phyloP scores from a whole-genome alignment of 805 yeast species.

The Saturnispora halmiae region DNA sequence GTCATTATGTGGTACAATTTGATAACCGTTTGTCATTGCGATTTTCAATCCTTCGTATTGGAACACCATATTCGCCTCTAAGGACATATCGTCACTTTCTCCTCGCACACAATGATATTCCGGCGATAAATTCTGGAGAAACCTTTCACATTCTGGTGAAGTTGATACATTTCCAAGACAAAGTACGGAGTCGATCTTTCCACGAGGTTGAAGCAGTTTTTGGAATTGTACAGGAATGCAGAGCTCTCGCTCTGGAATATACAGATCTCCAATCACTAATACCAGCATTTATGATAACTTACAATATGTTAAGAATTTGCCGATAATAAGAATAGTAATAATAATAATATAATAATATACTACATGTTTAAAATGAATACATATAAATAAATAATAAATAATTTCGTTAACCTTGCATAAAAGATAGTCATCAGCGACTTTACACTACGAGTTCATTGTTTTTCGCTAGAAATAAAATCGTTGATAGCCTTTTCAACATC shows the following conservation, averaged over 20 bases:
- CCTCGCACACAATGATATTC: constrained; percentile 74
- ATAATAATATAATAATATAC: constrained; percentile 5
- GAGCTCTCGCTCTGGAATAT: constrained; percentile 77
- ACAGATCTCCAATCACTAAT: constrained; percentile 81
- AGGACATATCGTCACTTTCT: constrained; percentile 45
- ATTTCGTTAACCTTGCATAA: not conserved
- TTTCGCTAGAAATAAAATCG: constrained; percentile 21
- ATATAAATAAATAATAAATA: not conserved
- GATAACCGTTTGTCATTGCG: constrained; percentile 80
- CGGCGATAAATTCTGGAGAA: constrained; percentile 59
- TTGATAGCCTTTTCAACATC: constrained; percentile 29
- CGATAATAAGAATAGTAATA: too few species aligned
- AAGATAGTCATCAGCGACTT: not conserved
- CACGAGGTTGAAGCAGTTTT: constrained; percentile 65
- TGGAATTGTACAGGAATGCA: constrained; percentile 56
- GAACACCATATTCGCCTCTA: not conserved
- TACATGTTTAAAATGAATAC: too few species aligned
- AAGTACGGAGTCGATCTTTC: constrained; percentile 75
- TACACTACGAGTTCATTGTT: not conserved
- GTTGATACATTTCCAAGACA: constrained; percentile 78
- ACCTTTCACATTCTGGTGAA: constrained; percentile 52
- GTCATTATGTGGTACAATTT: constrained; percentile 76
- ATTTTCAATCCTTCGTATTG: constrained; percentile 54
- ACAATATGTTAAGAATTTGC: too few species aligned
- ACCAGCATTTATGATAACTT: constrained; percentile 42